Evolutionary conservation across 2,329 filamentous ascomycete genomes (phyloP).

Genomic region (Dactylellina sp.): DNA sequence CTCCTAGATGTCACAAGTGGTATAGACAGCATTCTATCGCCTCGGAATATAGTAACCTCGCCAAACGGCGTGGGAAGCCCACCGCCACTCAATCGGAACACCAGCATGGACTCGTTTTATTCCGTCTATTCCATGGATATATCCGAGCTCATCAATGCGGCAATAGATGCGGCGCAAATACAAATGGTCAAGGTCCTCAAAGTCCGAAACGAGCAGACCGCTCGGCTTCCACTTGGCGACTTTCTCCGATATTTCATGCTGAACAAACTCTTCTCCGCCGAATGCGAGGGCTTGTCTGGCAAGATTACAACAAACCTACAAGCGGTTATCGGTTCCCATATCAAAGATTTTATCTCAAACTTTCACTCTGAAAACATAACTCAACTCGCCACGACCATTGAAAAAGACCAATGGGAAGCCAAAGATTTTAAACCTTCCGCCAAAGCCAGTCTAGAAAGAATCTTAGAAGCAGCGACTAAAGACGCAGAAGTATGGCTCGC

Average conservation of each 20-base stretch:
- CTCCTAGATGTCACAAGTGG: constrained; percentile 89
- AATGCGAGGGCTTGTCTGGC: constrained; percentile 86
- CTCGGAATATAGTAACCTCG: constrained; percentile 65
- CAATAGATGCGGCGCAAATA: constrained; percentile 80
- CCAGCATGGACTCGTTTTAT: constrained; percentile 48
- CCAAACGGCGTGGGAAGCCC: constrained; percentile 65
- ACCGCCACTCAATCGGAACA: constrained; percentile 57
- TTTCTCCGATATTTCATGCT: constrained; percentile 86
- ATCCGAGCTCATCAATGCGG: constrained; percentile 80
- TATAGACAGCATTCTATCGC: constrained; percentile 60
- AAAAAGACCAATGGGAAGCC: constrained; percentile 82
- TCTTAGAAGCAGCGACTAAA: constrained; percentile 77
- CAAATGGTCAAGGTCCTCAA: constrained; percentile 78
- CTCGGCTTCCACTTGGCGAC: constrained; percentile 73
- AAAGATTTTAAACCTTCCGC: constrained; percentile 78
- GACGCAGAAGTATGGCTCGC: constrained; percentile 77
- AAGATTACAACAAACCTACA: constrained; percentile 80
- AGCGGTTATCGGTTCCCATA: constrained; percentile 82
- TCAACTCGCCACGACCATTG: constrained; percentile 79
- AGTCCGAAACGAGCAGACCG: constrained; percentile 78
- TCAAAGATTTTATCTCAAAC: constrained; percentile 80
- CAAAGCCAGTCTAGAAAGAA: constrained; percentile 71
- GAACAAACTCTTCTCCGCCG: constrained; percentile 84
- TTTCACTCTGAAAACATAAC: constrained; percentile 80
- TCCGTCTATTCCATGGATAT: constrained; percentile 71